Percentiles rank a stretch among this genome's conserved stretches.
Evolutionary conservation across 345 rosid species (phyloP).

Genomic region (Lumnitzera littorea): DNA sequence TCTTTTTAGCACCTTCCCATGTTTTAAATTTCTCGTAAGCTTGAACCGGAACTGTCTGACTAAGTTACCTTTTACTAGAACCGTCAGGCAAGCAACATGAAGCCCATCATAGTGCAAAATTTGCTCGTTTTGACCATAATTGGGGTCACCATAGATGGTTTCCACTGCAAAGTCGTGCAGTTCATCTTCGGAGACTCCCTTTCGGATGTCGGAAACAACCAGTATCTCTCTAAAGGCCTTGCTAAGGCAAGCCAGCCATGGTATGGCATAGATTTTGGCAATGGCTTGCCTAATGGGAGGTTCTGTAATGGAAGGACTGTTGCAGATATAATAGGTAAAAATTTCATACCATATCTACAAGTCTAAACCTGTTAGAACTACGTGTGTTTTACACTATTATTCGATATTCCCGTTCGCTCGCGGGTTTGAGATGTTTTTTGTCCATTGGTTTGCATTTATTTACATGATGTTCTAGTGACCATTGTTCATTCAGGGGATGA

Average conservation of each 20-base stretch:
- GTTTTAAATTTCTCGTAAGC: not conserved
- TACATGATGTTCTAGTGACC: not conserved
- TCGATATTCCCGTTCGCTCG: no score
- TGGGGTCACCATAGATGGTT: slow-evolving; percentile 28
- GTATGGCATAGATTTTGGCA: slow-evolving; percentile 90
- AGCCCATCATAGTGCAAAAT: not conserved
- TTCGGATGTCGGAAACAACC: slow-evolving; percentile 88
- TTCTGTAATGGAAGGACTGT: slow-evolving; percentile 93
- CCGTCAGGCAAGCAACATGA: slow-evolving; percentile 20
- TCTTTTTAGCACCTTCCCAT: not conserved
- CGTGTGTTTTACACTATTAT: no score
- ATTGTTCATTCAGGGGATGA: slow-evolving; percentile 46
- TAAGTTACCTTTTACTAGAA: no score
- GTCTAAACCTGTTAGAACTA: no score
- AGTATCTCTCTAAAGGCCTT: slow-evolving; percentile 47
- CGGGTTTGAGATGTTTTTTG: no score
- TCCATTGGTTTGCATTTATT: not conserved
- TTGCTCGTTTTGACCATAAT: slow-evolving; percentile 12
- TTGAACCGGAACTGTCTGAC: no score
- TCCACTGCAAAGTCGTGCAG: slow-evolving; percentile 63
- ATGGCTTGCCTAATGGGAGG: slow-evolving; percentile 91
- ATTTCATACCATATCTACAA: no score
- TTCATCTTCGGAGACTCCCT: slow-evolving; percentile 95
- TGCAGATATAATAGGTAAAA: slow-evolving; percentile 79
- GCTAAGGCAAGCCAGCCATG: slow-evolving; percentile 78